Conservation (phyloP, 495 filamentous ascomycete genomes). For the Talaromyces borbonicus region DNA sequence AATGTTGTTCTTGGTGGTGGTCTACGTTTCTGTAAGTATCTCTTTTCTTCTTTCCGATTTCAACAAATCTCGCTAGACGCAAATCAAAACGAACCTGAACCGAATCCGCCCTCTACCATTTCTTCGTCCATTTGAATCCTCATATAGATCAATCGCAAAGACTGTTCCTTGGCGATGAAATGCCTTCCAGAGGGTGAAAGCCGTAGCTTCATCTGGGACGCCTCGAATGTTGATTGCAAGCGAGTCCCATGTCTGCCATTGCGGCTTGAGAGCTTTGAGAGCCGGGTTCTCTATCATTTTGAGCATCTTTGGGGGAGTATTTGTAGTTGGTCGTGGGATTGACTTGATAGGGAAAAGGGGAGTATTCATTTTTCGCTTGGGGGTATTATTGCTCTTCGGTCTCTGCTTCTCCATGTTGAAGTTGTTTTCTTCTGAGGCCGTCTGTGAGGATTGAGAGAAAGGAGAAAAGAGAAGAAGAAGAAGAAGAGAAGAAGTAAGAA, state of each 20-base stretch:
- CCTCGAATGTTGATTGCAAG: constrained; percentile 24
- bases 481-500: not conserved
- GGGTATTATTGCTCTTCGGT: not conserved
- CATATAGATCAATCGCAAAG: constrained; percentile 34
- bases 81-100: constrained; percentile 26
- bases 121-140: constrained; percentile 21
- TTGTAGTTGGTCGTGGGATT: too few species aligned
- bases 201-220: constrained; percentile 24
- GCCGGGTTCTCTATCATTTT: not conserved
- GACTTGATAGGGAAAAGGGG: not conserved
- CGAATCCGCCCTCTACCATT: constrained; percentile 25
- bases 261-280: not conserved
- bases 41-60: not conserved
- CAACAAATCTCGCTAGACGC: not conserved
- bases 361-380: not conserved
- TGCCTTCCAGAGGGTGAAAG: constrained; percentile 25
- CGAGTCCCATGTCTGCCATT: constrained; percentile 31
- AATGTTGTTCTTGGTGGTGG: constrained; percentile 32
- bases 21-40: constrained; percentile 15
- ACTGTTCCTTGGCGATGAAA: constrained; percentile 33
- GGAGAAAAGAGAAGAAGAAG: not conserved
- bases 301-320: not conserved
- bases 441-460: not conserved
- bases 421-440: not conserved
- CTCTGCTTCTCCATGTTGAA: not conserved